These are phyloP conservation scores for Stephania cephalantha DNA, from an alignment of 164 flowering plant species.

Conservation along the genomic window DNA sequence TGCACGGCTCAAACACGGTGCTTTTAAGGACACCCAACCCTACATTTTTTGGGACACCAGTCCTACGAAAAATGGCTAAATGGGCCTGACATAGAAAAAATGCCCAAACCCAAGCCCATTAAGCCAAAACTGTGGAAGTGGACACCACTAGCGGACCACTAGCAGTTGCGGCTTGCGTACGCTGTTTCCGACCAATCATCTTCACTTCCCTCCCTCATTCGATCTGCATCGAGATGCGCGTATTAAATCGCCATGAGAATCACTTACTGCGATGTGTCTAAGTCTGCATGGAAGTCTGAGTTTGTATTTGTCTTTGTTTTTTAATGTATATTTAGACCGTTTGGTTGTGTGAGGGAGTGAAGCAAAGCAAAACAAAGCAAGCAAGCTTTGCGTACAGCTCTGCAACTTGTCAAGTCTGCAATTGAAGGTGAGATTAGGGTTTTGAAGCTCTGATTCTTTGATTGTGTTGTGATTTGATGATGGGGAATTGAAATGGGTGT, in stretches of 20 bases:
- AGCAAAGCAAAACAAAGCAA: background rate
- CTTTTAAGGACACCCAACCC: no score
- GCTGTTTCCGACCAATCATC: background rate
- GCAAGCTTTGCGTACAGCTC: background rate
- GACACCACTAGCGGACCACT: background rate
- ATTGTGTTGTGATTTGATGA: background rate
- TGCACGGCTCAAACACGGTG: no score
- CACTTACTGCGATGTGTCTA: no score
- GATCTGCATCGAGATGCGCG: no score
- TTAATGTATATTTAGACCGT: background rate
- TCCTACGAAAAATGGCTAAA: no score
- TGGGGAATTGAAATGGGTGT: background rate
- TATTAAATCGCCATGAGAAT: no score
- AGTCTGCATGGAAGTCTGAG: no score
- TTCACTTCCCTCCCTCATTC: background rate
- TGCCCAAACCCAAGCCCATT: no score
- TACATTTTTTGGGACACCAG: no score
- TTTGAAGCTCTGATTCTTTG: background rate
- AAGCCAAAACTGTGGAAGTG: no score
- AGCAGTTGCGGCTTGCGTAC: background rate
- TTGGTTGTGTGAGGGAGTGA: background rate
- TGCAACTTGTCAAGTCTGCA: background rate
- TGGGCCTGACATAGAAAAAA: no score
- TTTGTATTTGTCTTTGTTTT: no score
- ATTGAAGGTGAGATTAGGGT: constrained; percentile 4